Evolutionary conservation across 1,139 yeast species (phyloP).

Genomic region (Pneumocystis canis): DNA sequence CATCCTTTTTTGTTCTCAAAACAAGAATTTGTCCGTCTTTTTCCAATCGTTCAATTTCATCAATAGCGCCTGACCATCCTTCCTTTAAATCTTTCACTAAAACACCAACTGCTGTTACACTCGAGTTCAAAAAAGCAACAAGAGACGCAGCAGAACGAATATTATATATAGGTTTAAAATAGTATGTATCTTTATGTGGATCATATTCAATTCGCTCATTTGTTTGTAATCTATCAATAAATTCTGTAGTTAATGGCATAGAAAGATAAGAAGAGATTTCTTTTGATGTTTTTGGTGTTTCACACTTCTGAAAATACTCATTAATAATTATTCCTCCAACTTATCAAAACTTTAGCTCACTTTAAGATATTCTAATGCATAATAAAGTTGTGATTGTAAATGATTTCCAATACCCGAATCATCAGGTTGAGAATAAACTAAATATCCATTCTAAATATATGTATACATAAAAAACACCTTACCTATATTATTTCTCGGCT

Average conservation of each 20-base stretch:
- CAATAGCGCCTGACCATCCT: constrained; percentile 91
- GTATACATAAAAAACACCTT: not conserved
- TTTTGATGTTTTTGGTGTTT: constrained; percentile 2
- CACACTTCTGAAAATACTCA: constrained; percentile 4
- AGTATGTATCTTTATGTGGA: constrained; percentile 47
- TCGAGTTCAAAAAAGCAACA: constrained; percentile 56
- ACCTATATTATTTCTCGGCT: not conserved
- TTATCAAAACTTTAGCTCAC: constrained; percentile 30
- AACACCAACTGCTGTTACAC: constrained; percentile 77
- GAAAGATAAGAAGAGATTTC: constrained; percentile 6
- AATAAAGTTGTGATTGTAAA: constrained; percentile 62
- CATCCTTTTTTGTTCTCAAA: constrained; percentile 79
- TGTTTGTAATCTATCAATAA: constrained; percentile 13
- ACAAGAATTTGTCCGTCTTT: constrained; percentile 63
- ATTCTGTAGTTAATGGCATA: constrained; percentile 6
- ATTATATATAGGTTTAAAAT: constrained; percentile 78
- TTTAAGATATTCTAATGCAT: constrained; percentile 79
- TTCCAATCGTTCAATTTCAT: constrained; percentile 64
- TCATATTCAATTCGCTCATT: constrained; percentile 33
- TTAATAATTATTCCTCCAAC: constrained; percentile 1
- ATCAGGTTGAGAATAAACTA: constrained; percentile 26
- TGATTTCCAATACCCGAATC: constrained; percentile 39
- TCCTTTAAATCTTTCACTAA: constrained; percentile 81
- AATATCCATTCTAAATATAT: not conserved
- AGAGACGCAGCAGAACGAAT: constrained; percentile 70